Evolutionary conservation across 768 basidiomycete genomes (phyloP).

Genomic region (Boletus rubropictus): DNA sequence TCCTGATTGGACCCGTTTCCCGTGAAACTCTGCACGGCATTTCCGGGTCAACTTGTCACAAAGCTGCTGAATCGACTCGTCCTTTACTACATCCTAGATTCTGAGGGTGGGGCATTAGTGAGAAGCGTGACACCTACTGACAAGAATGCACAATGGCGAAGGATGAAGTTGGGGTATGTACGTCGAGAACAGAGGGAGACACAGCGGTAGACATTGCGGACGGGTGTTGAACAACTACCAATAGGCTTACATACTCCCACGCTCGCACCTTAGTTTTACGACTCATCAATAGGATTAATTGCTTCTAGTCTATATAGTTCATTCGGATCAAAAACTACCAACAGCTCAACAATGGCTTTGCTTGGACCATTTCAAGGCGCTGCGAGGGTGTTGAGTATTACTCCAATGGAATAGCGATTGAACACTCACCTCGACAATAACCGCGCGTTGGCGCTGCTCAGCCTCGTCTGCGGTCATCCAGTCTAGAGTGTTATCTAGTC

Average conservation of each 20-base stretch:
- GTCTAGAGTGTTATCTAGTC: slow-evolving; percentile 34
- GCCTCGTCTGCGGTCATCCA: slow-evolving; percentile 40
- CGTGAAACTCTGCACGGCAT: slow-evolving; percentile 48
- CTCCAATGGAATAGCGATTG: neutral
- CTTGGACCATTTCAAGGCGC: slow-evolving; percentile 71
- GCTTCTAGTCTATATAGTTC: slow-evolving; percentile 9
- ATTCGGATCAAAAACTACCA: slow-evolving; percentile 40
- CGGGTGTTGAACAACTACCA: neutral
- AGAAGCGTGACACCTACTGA: slow-evolving; percentile 33
- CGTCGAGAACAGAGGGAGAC: slow-evolving; percentile 49
- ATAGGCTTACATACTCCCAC: too few species aligned
- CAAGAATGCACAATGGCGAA: slow-evolving; percentile 73
- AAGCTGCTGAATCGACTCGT: slow-evolving; percentile 58
- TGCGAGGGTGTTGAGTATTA: slow-evolving; percentile 25
- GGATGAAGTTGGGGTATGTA: slow-evolving; percentile 73
- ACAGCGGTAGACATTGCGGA: slow-evolving; percentile 24
- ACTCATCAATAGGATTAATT: neutral
- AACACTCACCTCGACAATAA: slow-evolving; percentile 63
- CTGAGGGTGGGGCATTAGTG: slow-evolving; percentile 5
- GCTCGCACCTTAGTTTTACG: neutral
- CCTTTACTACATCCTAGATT: slow-evolving; percentile 44
- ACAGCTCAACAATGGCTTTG: slow-evolving; percentile 64
- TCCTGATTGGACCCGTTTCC: slow-evolving; percentile 61
- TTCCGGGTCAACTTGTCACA: slow-evolving; percentile 72
- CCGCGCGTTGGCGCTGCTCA: slow-evolving; percentile 47